Base-by-base conservation (phyloP, 352 stramenopile species). In the Pythium phragmiticola region DNA sequence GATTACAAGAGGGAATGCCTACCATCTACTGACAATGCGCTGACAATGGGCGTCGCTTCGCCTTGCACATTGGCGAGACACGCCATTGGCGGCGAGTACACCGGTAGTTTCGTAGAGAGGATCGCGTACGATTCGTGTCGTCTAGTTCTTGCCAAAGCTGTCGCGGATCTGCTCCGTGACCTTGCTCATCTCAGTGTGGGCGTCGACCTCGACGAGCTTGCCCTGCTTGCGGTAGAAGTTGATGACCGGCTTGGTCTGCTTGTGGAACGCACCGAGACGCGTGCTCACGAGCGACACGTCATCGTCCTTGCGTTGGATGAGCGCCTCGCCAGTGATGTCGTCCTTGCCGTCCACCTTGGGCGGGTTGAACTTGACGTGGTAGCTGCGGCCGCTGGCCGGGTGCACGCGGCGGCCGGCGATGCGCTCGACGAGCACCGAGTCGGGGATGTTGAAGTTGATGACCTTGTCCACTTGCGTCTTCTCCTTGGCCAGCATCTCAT, bases 281-380 rank as follows among this genome's bases (percentile, higher is more conserved):
- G 91, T 96, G 45, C 85, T 77, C 33, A 99, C 76, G 50, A 93
- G 98, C 41, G 81, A 78, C 23, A 97, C 90, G 59, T 97, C 98
- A 82, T 99, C 97, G 82, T 99, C 97, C 70, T 96, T 96, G 71
- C 97, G 88, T 79, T 99, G 96, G 82, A 99, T 99, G 57, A 99
- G 82, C 45, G 88, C 70, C 70, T 99, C 97, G 46, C 94, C 93
- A n/a, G 96, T 99, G 48, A 98, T 62, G 75, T 99, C 97, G 76
- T 95, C 87, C 67, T 88, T 87, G 63, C 76, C 83, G 0, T 74
- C 74, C 14, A 88, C 84, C 83, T 98, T 97, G 30, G 97, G 97
- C 51, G 96, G 95, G 65, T 96, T 96, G 80, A 98, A 99, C 87
- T 98, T 98, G 63, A 98, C 86, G 76, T 99, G 97, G 82, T 99